These are phyloP conservation scores for Neofusicoccum umdonicola DNA, from an alignment of 2,329 filamentous ascomycete genomes.

Conservation along the genomic window DNA sequence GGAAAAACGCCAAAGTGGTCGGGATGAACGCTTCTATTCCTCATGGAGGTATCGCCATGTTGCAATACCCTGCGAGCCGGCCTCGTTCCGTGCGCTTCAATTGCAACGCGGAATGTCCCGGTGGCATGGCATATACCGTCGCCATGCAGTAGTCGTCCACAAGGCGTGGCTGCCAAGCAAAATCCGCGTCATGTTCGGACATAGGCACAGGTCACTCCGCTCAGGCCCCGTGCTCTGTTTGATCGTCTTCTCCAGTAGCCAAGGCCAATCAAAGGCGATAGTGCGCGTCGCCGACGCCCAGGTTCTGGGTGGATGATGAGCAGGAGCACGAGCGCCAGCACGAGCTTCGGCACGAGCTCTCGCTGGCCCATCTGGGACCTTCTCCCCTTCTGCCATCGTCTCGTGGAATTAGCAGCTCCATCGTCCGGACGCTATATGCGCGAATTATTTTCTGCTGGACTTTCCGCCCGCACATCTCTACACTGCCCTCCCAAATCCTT, in stretches of 20 bases:
- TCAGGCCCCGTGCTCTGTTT: conserved; percentile 1
- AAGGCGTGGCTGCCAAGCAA: not conserved
- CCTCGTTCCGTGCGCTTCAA: not conserved
- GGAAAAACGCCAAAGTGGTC: too few species aligned
- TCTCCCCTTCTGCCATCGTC: not conserved
- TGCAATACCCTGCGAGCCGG: too few species aligned
- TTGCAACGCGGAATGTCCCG: not conserved
- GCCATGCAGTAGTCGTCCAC: not conserved
- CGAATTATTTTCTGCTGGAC: not conserved
- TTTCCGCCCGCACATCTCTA: not conserved
- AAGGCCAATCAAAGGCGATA: not conserved
- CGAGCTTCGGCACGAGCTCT: not conserved
- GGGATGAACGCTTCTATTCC: too few species aligned
- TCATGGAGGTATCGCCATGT: too few species aligned
- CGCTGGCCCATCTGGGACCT: not conserved
- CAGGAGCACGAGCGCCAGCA: not conserved
- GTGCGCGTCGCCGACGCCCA: not conserved
- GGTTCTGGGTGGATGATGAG: not conserved
- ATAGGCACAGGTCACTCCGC: not conserved
- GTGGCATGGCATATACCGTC: not conserved
- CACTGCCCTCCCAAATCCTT: not conserved
- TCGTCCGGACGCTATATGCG: not conserved
- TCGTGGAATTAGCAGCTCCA: not conserved
- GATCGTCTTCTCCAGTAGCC: not conserved
- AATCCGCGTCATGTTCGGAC: conserved; percentile 2